phyloP scores from a whole-genome alignment of 1,284 basidiomycete genomes.

The Fomitiporia mediterranea region DNA sequence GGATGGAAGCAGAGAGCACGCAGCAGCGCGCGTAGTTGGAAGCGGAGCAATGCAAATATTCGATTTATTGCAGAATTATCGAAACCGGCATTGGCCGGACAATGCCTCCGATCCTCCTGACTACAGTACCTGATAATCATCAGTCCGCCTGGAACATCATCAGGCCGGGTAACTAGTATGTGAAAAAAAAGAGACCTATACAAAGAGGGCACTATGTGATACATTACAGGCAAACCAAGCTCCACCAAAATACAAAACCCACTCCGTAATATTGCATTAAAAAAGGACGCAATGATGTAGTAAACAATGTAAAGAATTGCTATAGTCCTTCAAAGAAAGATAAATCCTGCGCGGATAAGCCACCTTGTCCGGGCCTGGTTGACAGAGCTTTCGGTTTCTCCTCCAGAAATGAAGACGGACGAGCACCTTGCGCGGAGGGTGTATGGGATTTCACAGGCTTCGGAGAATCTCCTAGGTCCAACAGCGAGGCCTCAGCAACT shows the following conservation, averaged over 20 bases:
- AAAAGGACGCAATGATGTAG: neutral
- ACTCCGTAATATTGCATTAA: too few species aligned
- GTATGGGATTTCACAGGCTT: neutral
- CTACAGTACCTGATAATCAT: neutral
- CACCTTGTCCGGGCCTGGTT: constrained; percentile 33
- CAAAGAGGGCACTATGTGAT: neutral
- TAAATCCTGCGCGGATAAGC: constrained; percentile 64
- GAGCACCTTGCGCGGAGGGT: neutral
- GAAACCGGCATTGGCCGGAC: neutral
- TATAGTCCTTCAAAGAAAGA: constrained; percentile 72
- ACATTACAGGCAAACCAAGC: neutral
- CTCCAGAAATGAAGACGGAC: neutral
- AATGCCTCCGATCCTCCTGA: neutral
- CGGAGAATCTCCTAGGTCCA: constrained; percentile 1
- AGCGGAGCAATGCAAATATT: constrained; percentile 4
- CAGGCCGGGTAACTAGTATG: too few species aligned
- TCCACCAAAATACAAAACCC: neutral
- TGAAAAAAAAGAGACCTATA: too few species aligned
- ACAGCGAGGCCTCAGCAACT: neutral
- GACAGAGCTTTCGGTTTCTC: constrained; percentile 20
- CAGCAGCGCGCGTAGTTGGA: constrained; percentile 1
- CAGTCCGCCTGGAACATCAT: too few species aligned
- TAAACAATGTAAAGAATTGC: neutral
- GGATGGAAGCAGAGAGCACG: constrained; percentile 7
- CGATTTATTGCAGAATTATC: neutral